Evolutionary conservation across 768 basidiomycete species (phyloP).

Genomic region (Leccinum imitatum): DNA sequence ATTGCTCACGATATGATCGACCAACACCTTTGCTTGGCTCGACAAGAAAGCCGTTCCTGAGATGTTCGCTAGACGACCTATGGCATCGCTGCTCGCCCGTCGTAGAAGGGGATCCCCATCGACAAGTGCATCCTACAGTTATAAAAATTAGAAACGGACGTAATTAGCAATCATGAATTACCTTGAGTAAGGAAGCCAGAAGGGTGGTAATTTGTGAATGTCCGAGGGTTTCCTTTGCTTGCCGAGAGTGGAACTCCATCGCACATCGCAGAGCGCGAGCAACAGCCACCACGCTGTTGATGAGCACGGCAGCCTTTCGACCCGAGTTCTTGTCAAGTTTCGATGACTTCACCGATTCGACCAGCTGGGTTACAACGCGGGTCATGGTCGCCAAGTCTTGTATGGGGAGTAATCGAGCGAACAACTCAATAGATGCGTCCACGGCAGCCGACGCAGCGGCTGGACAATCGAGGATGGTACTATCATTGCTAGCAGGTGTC

Average conservation of each 20-base stretch:
- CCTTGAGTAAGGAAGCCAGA: constrained; percentile 77
- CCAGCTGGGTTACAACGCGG: constrained; percentile 54
- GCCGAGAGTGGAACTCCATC: constrained; percentile 50
- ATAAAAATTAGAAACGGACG: constrained; percentile 11
- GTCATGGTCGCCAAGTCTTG: constrained; percentile 66
- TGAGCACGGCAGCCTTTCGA: constrained; percentile 76
- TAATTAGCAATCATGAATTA: constrained; percentile 30
- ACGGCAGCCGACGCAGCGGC: constrained; percentile 82
- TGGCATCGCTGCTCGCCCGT: constrained; percentile 78
- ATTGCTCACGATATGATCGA: constrained; percentile 92
- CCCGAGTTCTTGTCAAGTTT: constrained; percentile 88
- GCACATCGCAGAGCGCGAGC: constrained; percentile 65
- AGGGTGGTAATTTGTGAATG: constrained; percentile 57
- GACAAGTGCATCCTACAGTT: constrained; percentile 66
- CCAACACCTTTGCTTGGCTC: constrained; percentile 82
- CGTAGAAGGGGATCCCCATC: constrained; percentile 80
- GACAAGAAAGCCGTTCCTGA: constrained; percentile 84
- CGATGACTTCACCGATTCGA: constrained; percentile 66
- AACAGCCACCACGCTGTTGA: constrained; percentile 78
- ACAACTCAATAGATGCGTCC: constrained; percentile 86
- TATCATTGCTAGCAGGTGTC: constrained; percentile 44
- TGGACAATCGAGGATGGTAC: constrained; percentile 56
- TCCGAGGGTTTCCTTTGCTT: constrained; percentile 66
- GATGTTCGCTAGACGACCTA: constrained; percentile 83
- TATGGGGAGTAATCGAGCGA: constrained; percentile 71